These are phyloP conservation scores for Salvia miltiorrhiza DNA, from an alignment of 257 asterid genomes.

Conservation along the genomic window DNA sequence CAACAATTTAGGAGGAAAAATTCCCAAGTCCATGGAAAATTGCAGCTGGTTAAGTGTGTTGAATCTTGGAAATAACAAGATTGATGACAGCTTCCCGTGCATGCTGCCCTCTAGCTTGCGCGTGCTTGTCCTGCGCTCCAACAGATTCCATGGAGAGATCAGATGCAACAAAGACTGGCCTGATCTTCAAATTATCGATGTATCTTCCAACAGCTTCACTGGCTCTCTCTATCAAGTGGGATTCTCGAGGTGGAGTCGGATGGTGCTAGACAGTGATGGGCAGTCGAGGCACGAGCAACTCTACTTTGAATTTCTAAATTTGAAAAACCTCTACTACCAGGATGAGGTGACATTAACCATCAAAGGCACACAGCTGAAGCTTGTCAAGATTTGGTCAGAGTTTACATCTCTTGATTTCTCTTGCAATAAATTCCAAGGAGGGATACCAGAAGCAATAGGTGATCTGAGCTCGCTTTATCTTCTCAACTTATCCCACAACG, in stretches of 20 bases:
- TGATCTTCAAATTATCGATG: conserved; percentile 20
- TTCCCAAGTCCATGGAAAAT: conserved; percentile 29
- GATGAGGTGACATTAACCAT: conserved; percentile 23
- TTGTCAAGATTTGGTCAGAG: too few relatives aligned
- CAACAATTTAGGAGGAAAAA: conserved; percentile 16
- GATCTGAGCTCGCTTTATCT: too few relatives aligned
- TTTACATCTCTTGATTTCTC: too few relatives aligned
- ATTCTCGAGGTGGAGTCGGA: background rate
- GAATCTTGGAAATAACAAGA: conserved; percentile 41
- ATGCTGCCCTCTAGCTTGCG: conserved; percentile 34
- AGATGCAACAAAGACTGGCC: conserved; percentile 17
- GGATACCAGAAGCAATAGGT: too few relatives aligned
- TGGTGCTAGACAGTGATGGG: background rate
- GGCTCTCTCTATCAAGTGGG: background rate
- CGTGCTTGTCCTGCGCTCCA: conserved; percentile 37
- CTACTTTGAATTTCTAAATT: background rate
- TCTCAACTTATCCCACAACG: too few relatives aligned
- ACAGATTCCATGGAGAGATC: conserved; percentile 32
- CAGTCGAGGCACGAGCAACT: background rate
- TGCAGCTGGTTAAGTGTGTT: conserved; percentile 35
- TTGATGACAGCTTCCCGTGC: conserved; percentile 20
- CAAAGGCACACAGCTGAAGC: conserved; percentile 20
- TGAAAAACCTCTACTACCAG: conserved; percentile 10
- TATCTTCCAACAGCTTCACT: conserved; percentile 17
- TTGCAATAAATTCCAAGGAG: too few relatives aligned